phyloP scores from a whole-genome alignment of 2,329 filamentous ascomycete species.

The Alternaria alternata region DNA sequence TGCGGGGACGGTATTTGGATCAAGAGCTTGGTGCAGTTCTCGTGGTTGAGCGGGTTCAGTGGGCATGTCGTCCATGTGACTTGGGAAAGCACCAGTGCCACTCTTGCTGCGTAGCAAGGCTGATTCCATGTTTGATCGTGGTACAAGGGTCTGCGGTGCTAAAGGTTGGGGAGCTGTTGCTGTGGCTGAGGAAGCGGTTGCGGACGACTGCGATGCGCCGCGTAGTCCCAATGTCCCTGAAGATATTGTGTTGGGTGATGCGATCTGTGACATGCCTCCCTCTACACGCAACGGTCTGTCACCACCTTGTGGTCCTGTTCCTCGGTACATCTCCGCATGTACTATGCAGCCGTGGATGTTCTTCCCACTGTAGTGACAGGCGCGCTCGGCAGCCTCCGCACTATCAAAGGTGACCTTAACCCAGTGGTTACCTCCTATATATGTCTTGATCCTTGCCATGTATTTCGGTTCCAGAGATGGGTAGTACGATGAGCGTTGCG shows the following conservation, averaged over 20 bases:
- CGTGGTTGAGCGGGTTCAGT: constrained; percentile 9
- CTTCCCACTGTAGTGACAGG: constrained; percentile 58
- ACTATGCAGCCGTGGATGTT: constrained; percentile 58
- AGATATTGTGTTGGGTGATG: constrained; percentile 47
- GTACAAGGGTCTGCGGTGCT: constrained; percentile 7
- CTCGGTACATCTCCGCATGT: constrained; percentile 58
- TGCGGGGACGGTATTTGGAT: constrained; percentile 20
- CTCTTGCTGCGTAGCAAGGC: constrained; percentile 22
- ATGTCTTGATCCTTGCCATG: constrained; percentile 79
- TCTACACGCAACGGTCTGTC: constrained; percentile 55
- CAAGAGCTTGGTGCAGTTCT: constrained; percentile 47
- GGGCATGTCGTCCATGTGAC: constrained; percentile 29
- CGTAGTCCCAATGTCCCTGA: constrained; percentile 41
- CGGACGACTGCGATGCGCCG: constrained; percentile 41
- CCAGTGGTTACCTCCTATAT: constrained; percentile 88
- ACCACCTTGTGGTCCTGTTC: constrained; percentile 52
- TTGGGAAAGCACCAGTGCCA: constrained; percentile 39
- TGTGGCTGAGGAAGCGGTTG: constrained; percentile 54
- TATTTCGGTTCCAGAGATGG: constrained; percentile 75
- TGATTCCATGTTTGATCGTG: constrained; percentile 37
- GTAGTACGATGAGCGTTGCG: constrained; percentile 71
- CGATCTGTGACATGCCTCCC: constrained; percentile 36
- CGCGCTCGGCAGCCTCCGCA: constrained; percentile 58
- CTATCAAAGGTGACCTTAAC: constrained; percentile 68
- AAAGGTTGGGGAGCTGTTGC: constrained; percentile 42